A percentile compares a stretch with the other conserved stretches of the same genome.
phyloP scores from a whole-genome alignment of 257 asterid species.

The Solanum neorickii region DNA sequence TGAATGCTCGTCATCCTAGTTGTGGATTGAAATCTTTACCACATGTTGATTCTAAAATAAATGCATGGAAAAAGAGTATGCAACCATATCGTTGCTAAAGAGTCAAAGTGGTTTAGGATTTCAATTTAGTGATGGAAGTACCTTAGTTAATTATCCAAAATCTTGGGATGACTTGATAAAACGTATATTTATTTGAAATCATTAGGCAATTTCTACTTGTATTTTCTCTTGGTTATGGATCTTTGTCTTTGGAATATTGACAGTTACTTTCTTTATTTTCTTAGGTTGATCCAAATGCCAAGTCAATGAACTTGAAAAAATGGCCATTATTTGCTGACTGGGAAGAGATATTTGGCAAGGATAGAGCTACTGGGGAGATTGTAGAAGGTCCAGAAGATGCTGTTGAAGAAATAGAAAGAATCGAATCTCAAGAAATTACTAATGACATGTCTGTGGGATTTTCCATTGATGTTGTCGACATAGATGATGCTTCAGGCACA shows the following conservation, averaged over 20 bases:
- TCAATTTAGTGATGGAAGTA: too few species aligned
- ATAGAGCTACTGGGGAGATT: not conserved
- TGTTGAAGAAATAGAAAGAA: not conserved
- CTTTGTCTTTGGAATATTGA: not conserved
- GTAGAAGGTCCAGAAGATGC: not conserved
- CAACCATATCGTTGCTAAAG: not conserved
- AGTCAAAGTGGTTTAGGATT: not conserved
- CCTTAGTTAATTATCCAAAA: not conserved
- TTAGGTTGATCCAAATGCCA: not conserved
- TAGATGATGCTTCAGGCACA: not conserved
- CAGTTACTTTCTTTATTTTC: not conserved
- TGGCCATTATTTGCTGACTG: accelerated
- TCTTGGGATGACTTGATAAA: not conserved
- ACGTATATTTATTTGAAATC: not conserved
- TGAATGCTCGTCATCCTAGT: not conserved
- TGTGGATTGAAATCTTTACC: not conserved
- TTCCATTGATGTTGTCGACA: not conserved
- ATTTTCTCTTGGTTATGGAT: not conserved
- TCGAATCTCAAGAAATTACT: not conserved
- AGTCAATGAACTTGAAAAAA: not conserved
- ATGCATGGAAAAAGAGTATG: not conserved
- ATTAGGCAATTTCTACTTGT: not conserved
- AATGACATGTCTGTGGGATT: not conserved
- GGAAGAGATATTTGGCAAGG: not conserved
- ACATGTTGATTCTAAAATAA: not conserved